phyloP scores from a whole-genome alignment of 768 basidiomycete species.

The Russula sp. region DNA sequence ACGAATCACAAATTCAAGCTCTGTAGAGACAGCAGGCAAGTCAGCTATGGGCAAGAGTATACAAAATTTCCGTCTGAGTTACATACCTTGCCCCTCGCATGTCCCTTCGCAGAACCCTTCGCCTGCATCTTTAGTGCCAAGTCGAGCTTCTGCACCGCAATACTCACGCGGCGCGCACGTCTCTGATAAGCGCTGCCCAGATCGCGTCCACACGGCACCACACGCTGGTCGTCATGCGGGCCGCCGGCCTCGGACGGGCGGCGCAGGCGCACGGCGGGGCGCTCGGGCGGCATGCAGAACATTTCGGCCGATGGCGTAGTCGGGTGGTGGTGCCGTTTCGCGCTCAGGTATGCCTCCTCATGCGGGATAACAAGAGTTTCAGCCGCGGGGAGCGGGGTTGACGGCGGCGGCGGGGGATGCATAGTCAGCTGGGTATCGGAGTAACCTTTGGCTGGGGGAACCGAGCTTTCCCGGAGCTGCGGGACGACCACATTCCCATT shows the following conservation, averaged over 20 bases:
- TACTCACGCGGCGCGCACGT: conserved; percentile 6
- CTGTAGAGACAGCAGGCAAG: not conserved
- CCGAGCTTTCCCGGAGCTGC: not conserved
- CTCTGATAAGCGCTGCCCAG: not conserved
- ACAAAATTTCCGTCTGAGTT: too few species aligned
- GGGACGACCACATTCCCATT: not conserved
- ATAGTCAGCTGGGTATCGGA: not conserved
- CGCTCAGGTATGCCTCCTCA: conserved; percentile 8
- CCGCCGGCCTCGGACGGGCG: not conserved
- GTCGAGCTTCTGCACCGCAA: not conserved
- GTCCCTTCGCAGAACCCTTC: not conserved
- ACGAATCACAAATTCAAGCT: conserved; percentile 2
- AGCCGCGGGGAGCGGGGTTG: not conserved
- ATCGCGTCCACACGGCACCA: not conserved
- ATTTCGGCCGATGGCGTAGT: not conserved
- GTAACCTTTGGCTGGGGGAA: not conserved
- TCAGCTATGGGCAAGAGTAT: not conserved
- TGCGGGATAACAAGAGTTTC: conserved; percentile 3
- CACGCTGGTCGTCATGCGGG: not conserved
- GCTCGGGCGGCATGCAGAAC: not conserved
- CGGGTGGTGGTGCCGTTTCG: conserved; percentile 1
- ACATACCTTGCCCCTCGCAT: conserved; percentile 13
- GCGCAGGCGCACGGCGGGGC: not conserved
- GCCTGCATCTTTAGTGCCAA: not conserved
- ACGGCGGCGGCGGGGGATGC: not conserved